Evolutionary conservation across 768 basidiomycete genomes (phyloP).

Genomic region (Terana coerulea): DNA sequence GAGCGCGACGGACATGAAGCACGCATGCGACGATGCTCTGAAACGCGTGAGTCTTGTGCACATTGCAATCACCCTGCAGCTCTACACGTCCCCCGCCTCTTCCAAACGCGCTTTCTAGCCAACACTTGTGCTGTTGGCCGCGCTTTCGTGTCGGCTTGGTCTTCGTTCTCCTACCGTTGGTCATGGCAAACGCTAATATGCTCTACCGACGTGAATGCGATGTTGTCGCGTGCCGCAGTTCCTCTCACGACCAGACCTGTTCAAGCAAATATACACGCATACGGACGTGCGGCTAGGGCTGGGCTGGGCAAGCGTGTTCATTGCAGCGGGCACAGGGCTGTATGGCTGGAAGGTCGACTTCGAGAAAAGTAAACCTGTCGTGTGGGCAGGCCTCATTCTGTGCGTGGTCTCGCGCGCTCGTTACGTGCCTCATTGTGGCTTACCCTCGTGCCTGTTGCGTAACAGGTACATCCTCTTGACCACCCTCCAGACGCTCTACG

Average conservation of each 20-base stretch:
- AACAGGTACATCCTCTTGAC: slow-evolving; percentile 75
- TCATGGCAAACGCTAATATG: neutral
- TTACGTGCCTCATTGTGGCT: slow-evolving; percentile 1
- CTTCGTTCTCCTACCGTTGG: neutral
- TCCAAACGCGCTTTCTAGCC: neutral
- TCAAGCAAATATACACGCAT: slow-evolving; percentile 83
- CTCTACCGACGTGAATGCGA: slow-evolving; percentile 2
- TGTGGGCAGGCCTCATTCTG: slow-evolving; percentile 77
- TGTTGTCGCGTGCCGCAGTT: slow-evolving; percentile 44
- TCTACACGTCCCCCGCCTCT: neutral
- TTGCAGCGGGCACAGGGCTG: slow-evolving; percentile 76
- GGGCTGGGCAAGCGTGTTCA: slow-evolving; percentile 82
- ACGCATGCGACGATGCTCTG: slow-evolving; percentile 76
- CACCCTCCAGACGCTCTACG: slow-evolving; percentile 68
- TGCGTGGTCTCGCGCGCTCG: slow-evolving; percentile 36
- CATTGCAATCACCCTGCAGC: neutral
- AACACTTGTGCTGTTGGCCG: slow-evolving; percentile 17
- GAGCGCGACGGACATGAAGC: slow-evolving; percentile 47
- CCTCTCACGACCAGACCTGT: slow-evolving; percentile 74
- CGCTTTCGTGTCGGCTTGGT: neutral
- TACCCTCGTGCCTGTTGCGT: slow-evolving; percentile 1
- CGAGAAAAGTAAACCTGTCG: slow-evolving; percentile 77
- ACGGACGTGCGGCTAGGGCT: slow-evolving; percentile 85
- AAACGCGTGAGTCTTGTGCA: slow-evolving; percentile 61
- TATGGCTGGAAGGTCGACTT: slow-evolving; percentile 90